Base-by-base conservation (phyloP, 768 basidiomycete species). In the Leccinum subgranulosum region DNA sequence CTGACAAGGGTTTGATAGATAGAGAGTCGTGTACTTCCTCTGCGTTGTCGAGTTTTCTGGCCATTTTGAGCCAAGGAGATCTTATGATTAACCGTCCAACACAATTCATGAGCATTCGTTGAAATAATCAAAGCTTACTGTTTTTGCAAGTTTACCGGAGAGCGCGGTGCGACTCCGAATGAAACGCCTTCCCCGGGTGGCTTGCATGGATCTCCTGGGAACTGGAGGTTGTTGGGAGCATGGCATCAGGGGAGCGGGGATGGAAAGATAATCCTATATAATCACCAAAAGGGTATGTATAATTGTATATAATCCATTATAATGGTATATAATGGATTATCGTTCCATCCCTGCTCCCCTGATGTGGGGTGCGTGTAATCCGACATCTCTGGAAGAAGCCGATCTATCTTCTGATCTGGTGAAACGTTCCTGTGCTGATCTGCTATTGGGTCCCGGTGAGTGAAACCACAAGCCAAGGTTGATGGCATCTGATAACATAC, bases 401-500 rank as follows among this genome's bases (percentile, higher is more conserved):
- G 46, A 48, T 27, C n/a, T 19, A 21, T 33, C 59, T 23, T 43
- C 41, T 41, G 12, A 21, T 10, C 10, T n/a, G 17, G 4, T 27
- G 39, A 49, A 19, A 55, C 39, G 31, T 31, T 23, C 50, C 25
- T 50, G 53, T 39, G 39, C 14, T 56, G 49, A 49, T 55, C 58
- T 66, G 21, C 9, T n/a, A 28, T 47, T 45, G 48, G 5, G 31
- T 19, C 29, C 47, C 21, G 25, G 47, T 63, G 55, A 52, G 54
- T 56, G 47, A 54, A 63, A 39, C 33, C 4, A n/a, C 47, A 8
- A 33, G 41, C 43, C 50, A 53, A 34, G 27, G 10, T 11, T 52
- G 15, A 45, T 36, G n/a, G 19, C 12, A 41, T 27, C 10, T 31
- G 31, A 41, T 51, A 41, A 28, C 66, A 19, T 49, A 71, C 70